Percentiles rank a stretch among this genome's conserved stretches.
Evolutionary conservation across 2,329 filamentous ascomycete species (phyloP).

Genomic region (Pseudogymnoascus sp.): DNA sequence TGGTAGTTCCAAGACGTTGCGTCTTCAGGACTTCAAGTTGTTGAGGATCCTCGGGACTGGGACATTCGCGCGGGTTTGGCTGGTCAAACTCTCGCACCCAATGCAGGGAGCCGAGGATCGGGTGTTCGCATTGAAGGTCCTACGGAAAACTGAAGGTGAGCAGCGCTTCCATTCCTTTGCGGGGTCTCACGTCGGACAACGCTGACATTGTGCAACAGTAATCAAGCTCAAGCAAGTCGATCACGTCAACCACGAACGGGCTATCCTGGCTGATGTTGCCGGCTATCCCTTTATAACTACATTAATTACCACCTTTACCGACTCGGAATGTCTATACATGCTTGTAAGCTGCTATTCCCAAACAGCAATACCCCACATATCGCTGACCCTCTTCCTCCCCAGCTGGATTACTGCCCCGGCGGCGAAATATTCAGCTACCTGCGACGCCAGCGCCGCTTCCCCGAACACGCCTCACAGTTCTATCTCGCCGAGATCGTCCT

Average conservation of each 20-base stretch:
- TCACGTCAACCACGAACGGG: slow-evolving; percentile 77
- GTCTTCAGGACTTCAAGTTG: slow-evolving; percentile 1
- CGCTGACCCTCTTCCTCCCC: background rate
- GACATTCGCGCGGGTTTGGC: slow-evolving; percentile 76
- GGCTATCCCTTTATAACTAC: slow-evolving; percentile 80
- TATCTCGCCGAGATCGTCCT: slow-evolving; percentile 80
- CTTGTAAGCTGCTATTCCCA: slow-evolving; percentile 40
- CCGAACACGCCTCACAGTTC: slow-evolving; percentile 70
- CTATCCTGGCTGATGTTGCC: slow-evolving; percentile 68
- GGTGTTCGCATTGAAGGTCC: slow-evolving; percentile 76
- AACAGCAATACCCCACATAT: background rate
- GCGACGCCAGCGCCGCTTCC: slow-evolving; percentile 69
- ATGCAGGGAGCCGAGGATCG: slow-evolving; percentile 48
- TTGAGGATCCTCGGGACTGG: slow-evolving; percentile 32
- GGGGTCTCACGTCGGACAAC: background rate
- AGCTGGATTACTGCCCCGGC: slow-evolving; percentile 72
- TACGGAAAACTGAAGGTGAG: slow-evolving; percentile 56
- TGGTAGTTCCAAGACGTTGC: background rate
- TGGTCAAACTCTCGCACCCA: slow-evolving; percentile 54
- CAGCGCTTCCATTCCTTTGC: background rate
- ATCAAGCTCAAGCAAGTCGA: slow-evolving; percentile 81
- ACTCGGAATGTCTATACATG: slow-evolving; percentile 73
- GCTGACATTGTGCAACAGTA: slow-evolving; percentile 38
- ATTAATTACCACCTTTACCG: slow-evolving; percentile 71
- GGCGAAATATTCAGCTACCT: slow-evolving; percentile 82